Evolutionary conservation across 768 basidiomycete species (phyloP), one percentile per base, ranked within the genome.

Genomic region (Lactarius psammicola): DNA sequence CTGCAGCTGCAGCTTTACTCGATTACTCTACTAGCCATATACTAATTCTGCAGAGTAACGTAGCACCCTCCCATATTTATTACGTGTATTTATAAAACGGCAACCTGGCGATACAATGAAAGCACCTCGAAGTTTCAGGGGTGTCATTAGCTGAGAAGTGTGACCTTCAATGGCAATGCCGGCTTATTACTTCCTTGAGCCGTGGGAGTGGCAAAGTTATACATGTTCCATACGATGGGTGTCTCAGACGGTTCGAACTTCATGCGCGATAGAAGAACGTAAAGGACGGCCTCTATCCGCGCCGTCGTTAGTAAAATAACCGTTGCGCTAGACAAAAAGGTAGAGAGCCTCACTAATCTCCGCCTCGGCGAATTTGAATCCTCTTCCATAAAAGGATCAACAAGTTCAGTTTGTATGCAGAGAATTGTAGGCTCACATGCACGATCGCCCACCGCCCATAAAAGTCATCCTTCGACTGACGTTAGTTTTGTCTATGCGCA

Each of bases 201-300:
- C 11, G 74, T 72, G 11, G 75, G 76, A 62, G 71, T 75, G 26
- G 70, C 68, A 51, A 75, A 71, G n/a, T 64, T 68, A 26, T 70
- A 72, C 56, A 73, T 70, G 56, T 76, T 74, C 74, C 75, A 77
- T 2, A 68, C 63, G 51, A 77, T 70, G 30, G 71, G 71, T 40
- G 70, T 69, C 33, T 70, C 68, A 4, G 73, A 38, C 9, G 70
- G 68, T 20, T 71, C 70, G 60, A 76, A 74, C 40, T 55, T 66
- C 72, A 75, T 73, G 15, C 68, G 67, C 18, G 67, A 58, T 9
- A 77, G 42, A 10, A 77, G 66, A 30, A 71, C 64, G 9, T 72
- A 62, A 9, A 77, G 72, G 4, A 77, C 67, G 33, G 72, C 71
- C 65, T 76, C 76, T 76, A 68, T 57, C 20, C 23, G 33, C 62